Conservation (phyloP, 352 stramenopile species). For the Globisporangium irregulare region DNA sequence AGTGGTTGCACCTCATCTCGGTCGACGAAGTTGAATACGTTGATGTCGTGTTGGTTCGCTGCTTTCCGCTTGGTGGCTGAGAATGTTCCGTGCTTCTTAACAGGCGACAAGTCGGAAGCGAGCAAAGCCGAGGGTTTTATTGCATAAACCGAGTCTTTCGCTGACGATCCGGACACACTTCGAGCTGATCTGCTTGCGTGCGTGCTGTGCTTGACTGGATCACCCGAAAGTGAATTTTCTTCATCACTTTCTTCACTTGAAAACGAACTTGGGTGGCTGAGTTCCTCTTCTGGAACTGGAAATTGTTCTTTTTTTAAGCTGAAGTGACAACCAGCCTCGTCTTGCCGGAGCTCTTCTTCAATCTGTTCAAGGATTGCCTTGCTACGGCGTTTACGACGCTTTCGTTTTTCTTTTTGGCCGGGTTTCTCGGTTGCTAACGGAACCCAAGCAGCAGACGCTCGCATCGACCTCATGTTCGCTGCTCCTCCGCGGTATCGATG, state of each 20-base stretch:
- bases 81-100: conserved; percentile 4
- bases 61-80: not conserved
- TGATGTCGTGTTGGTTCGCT: not conserved
- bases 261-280: conserved; percentile 6
- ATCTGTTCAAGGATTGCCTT: conserved; percentile 20
- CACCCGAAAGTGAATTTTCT: not conserved
- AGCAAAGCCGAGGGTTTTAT: not conserved
- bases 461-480: conserved; percentile 22
- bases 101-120: not conserved
- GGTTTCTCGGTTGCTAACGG: not conserved
- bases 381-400: conserved; percentile 5
- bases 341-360: conserved; percentile 14
- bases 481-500: conserved; percentile 32
- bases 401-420: not conserved
- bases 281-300: not conserved
- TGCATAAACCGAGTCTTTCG: not conserved
- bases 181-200: not conserved
- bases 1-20: not conserved
- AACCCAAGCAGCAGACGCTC: not conserved
- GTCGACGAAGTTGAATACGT: conserved; percentile 1
- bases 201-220: not conserved
- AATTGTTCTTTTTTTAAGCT: not conserved
- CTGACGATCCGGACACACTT: not conserved
- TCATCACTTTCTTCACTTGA: conserved; percentile 8
- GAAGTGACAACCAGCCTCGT: not conserved